These are phyloP conservation scores for Penicillium canescens DNA, from an alignment of 495 filamentous ascomycete species.

Conservation along the genomic window DNA sequence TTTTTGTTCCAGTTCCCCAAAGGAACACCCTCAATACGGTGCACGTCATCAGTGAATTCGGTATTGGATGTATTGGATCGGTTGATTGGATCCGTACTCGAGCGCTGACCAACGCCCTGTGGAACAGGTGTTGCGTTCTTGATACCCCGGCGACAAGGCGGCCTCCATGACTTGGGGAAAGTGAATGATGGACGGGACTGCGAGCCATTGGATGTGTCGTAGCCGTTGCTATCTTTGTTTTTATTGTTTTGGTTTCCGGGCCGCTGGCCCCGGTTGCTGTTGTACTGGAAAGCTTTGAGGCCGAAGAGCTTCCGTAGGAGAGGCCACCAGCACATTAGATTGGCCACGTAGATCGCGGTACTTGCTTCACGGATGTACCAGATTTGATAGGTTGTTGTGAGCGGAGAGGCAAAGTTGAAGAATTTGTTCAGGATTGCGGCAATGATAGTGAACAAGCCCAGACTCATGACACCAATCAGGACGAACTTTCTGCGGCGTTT, in stretches of 20 bases:
- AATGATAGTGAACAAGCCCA: conserved; percentile 65
- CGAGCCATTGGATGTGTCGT: conserved; percentile 8
- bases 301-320: conserved; percentile 54
- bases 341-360: conserved; percentile 64
- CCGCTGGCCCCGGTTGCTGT: conserved; percentile 27
- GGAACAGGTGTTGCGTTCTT: not conserved
- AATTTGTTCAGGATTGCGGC: conserved; percentile 64
- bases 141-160: conserved; percentile 4
- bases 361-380: conserved; percentile 69
- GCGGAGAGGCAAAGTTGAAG: conserved; percentile 61
- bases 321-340: conserved; percentile 64
- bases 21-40: conserved; percentile 9
- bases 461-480: conserved; percentile 47
- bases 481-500: conserved; percentile 52
- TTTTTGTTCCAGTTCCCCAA: conserved; percentile 15
- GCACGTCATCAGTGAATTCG: conserved; percentile 12
- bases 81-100: conserved; percentile 25
- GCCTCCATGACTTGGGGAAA: conserved; percentile 10
- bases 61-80: conserved; percentile 4
- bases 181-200: conserved; percentile 24
- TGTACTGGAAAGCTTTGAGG: conserved; percentile 32
- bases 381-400: conserved; percentile 48
- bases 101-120: conserved; percentile 7
- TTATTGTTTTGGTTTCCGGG: conserved; percentile 15
- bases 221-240: conserved; percentile 16